Evolutionary conservation across 2,329 filamentous ascomycete species (phyloP).

Genomic region (Thielaviopsis populi): DNA sequence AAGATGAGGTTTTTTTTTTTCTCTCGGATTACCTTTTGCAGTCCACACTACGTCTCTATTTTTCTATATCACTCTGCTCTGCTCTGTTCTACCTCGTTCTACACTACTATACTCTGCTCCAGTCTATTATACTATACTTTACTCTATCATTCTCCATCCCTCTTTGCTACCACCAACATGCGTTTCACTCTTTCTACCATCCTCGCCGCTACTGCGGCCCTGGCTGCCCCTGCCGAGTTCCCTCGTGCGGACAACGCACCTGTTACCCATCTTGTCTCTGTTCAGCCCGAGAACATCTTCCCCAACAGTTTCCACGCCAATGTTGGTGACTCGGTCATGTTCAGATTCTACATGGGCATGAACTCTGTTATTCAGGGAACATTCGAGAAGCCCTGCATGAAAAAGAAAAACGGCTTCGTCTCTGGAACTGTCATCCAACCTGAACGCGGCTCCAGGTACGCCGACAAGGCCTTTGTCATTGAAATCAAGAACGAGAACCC

Average conservation of each 20-base stretch:
- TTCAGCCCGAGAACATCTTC: accelerated
- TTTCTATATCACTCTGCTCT: no score
- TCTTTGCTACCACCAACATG: not conserved
- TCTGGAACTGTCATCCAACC: not conserved
- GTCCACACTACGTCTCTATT: no score
- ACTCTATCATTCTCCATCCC: not conserved
- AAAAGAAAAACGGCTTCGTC: conserved; percentile 20
- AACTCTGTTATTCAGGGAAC: conserved; percentile 11
- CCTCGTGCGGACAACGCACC: no score
- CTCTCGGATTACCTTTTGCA: no score
- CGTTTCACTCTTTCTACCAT: not conserved
- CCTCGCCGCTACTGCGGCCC: not conserved
- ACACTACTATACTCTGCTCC: no score
- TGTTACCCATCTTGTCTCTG: not conserved
- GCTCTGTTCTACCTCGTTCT: no score
- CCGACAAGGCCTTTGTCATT: conserved; percentile 25
- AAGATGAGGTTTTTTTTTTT: no score
- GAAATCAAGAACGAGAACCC: not conserved
- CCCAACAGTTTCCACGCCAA: accelerated
- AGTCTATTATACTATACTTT: no score
- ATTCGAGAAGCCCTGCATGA: conserved; percentile 30
- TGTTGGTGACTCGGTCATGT: not conserved
- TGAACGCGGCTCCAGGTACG: not conserved
- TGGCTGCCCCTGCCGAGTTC: not conserved
- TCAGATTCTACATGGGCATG: accelerated